Base-by-base conservation (phyloP, 495 filamentous ascomycete genomes). In the Penicillium arizonense region DNA sequence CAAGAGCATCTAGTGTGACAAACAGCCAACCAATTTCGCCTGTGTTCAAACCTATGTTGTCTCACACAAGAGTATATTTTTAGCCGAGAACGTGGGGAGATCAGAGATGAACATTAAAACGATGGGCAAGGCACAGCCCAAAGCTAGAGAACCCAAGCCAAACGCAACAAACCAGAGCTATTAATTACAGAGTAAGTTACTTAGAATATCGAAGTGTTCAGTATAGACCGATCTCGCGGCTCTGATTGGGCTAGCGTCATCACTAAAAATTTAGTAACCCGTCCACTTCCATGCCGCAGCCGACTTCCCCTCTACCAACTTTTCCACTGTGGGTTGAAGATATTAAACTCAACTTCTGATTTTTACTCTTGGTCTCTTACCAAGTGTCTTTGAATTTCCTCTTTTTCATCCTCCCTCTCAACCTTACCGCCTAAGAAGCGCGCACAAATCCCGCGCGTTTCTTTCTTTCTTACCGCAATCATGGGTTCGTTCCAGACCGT, bases 401-500 rank as follows among this genome's bases (percentile, higher is more conserved):
- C 55, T 47, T 43, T 47, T 55, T 55, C 53, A 55, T 48, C 48
- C 48, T 52, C 47, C 45, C 50, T 44, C 30, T 44, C 18, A 42
- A 61, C 23, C 55, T 62, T 53, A 59, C 57, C 53, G 50, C 58
- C 61, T 57, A 61, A 59, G 65, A 75, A 70, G 65, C 74, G 75
- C 74, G 74, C 75, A 75, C 68, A 74, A 66, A 53, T 59, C 56
- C 56, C 57, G 75, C 75, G 75, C 75, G 72, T 75, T 77, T 72
- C 75, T 57, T 58, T 49, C 55, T 57, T 57, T 56, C 58, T 58
- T 48, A 74, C 82, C 86, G 84, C 86, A 91, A 92, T 86, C 85
- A 95, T 95, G 90, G 87, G 90, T 94, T 77, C 72, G 87, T 78
- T 50, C 60, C 55, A 55, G 49, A 60, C 58, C 56, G 50, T 66